Conservation (phyloP, 495 filamentous ascomycete genomes). For the Xylaria curta region DNA sequence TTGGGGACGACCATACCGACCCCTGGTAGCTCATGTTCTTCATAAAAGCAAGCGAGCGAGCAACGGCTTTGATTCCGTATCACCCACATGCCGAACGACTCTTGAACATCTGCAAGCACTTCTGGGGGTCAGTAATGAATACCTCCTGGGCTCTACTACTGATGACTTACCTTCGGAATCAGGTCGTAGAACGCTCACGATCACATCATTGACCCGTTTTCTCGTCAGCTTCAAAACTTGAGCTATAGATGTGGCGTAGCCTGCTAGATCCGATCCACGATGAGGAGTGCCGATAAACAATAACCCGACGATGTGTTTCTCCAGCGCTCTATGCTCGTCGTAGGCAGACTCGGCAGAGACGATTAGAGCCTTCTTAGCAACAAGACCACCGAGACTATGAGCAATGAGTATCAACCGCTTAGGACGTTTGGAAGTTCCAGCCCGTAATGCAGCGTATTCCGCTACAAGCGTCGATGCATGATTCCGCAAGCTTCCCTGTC, state of each 20-base stretch:
- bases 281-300: not conserved
- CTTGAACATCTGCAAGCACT: not conserved
- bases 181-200: not conserved
- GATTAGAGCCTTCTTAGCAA: not conserved
- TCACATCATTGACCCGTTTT: not conserved
- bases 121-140: not conserved
- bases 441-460: not conserved
- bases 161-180: not conserved
- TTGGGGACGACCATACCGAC: constrained; percentile 33
- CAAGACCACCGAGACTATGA: not conserved
- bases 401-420: not conserved
- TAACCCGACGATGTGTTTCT: not conserved
- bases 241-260: not conserved
- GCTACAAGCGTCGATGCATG: constrained; percentile 13
- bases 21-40: constrained; percentile 28
- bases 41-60: constrained; percentile 30
- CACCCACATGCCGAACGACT: constrained; percentile 15
- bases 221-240: not conserved
- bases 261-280: not conserved
- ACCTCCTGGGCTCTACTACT: not conserved
- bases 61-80: constrained; percentile 5
- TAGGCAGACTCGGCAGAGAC: not conserved
- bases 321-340: not conserved
- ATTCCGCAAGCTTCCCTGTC: not conserved
- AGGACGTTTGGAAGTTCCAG: not conserved